A percentile compares a stretch with the other conserved stretches of the same genome.
Conservation (phyloP, 352 stramenopile genomes). For the Pythium aristosporum region DNA sequence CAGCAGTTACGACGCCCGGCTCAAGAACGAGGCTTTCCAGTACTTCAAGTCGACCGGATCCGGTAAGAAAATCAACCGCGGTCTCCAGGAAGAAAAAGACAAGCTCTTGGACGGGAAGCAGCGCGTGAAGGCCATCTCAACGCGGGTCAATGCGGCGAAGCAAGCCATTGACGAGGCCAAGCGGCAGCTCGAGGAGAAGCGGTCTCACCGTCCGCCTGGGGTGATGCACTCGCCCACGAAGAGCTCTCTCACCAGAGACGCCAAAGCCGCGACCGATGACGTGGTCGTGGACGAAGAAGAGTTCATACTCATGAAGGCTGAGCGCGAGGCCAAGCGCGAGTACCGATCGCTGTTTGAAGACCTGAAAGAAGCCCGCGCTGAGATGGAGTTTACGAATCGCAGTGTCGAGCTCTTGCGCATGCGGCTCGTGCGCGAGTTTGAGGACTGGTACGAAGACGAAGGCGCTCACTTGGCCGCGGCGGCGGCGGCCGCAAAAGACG, state of each 20-base stretch:
- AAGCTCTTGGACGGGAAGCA: conserved; percentile 73
- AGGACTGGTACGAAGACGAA: conserved; percentile 78
- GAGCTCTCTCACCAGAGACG: background rate
- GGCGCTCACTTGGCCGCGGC: conserved; percentile 31
- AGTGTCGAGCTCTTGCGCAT: conserved; percentile 78
- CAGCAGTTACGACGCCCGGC: conserved; percentile 22
- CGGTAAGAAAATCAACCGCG: conserved; percentile 58
- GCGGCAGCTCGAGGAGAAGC: conserved; percentile 65
- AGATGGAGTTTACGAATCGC: conserved; percentile 63
- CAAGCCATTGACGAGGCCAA: conserved; percentile 66
- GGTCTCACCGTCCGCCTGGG: conserved; percentile 28
- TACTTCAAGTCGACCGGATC: conserved; percentile 56
- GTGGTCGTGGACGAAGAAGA: conserved; percentile 92
- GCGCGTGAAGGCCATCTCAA: conserved; percentile 67
- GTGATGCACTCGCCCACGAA: conserved; percentile 4
- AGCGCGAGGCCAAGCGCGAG: conserved; percentile 84
- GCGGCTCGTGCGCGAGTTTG: conserved; percentile 79
- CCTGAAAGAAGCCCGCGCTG: conserved; percentile 73
- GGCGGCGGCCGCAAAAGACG: conserved; percentile 1
- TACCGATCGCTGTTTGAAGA: conserved; percentile 83
- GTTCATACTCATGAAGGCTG: conserved; percentile 83
- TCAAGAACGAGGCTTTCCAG: conserved; percentile 74
- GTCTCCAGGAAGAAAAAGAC: conserved; percentile 71
- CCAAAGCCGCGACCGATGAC: conserved; percentile 17
- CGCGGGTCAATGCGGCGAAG: conserved; percentile 80